Percentiles rank a stretch among this genome's conserved stretches.
phyloP scores from a whole-genome alignment of 2,329 filamentous ascomycete species.

The Penicillium sp. region DNA sequence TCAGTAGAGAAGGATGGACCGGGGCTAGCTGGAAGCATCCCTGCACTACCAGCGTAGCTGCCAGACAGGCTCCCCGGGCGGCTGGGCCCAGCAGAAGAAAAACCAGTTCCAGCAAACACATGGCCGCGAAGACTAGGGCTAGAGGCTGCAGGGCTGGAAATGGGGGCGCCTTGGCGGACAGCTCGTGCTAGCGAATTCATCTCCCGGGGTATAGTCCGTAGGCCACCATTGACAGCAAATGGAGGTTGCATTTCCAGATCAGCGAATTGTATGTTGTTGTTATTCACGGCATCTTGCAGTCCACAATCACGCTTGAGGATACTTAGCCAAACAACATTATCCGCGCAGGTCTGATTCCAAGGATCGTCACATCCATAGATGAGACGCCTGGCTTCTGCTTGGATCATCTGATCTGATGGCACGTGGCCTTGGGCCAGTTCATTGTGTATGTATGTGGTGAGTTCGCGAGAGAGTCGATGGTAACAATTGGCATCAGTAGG shows the following conservation, averaged over 20 bases:
- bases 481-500: conserved; percentile 43
- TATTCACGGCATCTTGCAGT: conserved; percentile 31
- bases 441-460: conserved; percentile 39
- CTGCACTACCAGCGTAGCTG: conserved; percentile 37
- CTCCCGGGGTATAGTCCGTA: conserved; percentile 35
- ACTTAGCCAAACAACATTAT: conserved; percentile 46
- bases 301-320: conserved; percentile 45
- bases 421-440: conserved; percentile 33
- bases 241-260: conserved; percentile 45
- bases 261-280: conserved; percentile 35
- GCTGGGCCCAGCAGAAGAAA: conserved; percentile 36
- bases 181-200: conserved; percentile 29
- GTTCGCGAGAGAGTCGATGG: conserved; percentile 39
- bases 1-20: conserved; percentile 32
- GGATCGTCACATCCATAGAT: conserved; percentile 36
- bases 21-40: conserved; percentile 26
- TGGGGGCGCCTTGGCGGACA: conserved; percentile 22
- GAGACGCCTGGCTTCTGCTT: conserved; percentile 35
- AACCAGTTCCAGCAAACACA: conserved; percentile 29
- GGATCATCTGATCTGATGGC: conserved; percentile 39
- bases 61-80: conserved; percentile 35
- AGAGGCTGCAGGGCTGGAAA: conserved; percentile 27
- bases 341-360: conserved; percentile 46
- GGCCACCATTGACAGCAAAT: conserved; percentile 39
- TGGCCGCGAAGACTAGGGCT: conserved; percentile 36